Evolutionary conservation across 179 eudicot genomes (phyloP), one percentile per base, ranked within the genome.

Genomic region (Beta macrorhiza): DNA sequence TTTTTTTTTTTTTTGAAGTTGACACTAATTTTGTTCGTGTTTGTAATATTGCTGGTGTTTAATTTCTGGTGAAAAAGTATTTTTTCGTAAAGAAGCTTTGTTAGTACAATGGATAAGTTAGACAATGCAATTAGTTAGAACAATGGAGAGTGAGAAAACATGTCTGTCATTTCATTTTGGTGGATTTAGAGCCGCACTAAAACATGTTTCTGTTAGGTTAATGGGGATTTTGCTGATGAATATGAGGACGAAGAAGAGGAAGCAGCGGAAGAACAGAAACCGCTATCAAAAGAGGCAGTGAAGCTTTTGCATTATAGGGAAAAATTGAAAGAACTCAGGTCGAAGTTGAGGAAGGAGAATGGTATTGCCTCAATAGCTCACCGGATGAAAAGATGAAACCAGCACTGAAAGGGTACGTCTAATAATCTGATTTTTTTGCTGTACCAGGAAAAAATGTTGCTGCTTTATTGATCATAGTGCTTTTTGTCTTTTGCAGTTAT

Each of bases 281-380:
- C 80, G 0, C 79, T 85, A 77, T 89, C 92, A 8, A 82, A 88
- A 78, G 91, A 92, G 77, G 88, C 86, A 73, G 16, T 87, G 87
- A 92, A 90, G 45, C 87, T 91, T 59, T 91, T 93, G 69, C 85
- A 79, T 49, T 80, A 91, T 77, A 87, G 97, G 81, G 84, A 91
- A 73, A 85, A 79, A 71, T 59, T 93, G 55, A 93, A 93, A 74
- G 97, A 93, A 74, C 32, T 83, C 55, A 87, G 97, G 85, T 87
- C 85, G 75, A 81, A 89, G 87, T 74, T 87, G 84, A 90, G 89
- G 87, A 87, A 87, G 71, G 92, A 91, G 78, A 73, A 85, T 69
- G 91, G 97, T 14, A 61, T 17, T 7, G 25, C 8, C 7, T 17
- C 22, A 16, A 22, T 61, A n/a, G 4, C 22, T 61, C 65, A 15